Evolutionary conservation across 805 yeast genomes (phyloP), one percentile per base, ranked within the genome.

Genomic region (Metschnikowia cubensis): DNA sequence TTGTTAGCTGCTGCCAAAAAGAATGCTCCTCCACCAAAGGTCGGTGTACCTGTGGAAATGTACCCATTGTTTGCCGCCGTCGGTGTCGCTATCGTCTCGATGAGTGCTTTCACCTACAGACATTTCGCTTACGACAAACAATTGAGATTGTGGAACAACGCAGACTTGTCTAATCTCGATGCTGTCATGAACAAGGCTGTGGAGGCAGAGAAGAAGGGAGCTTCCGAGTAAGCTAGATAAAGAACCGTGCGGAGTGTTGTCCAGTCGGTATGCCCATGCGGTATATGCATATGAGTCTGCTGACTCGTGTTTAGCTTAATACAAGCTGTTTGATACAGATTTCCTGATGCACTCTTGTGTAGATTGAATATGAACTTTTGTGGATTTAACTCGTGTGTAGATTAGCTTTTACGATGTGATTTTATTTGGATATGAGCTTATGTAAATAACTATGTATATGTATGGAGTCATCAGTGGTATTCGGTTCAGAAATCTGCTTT

Each of bases 141-240:
- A 51, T 73, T 73, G 62, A 72, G 78, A 67, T 70, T 73, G 62
- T 71, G 76, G 77, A 66, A 70, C 58, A 73, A 73, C 64, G 62
- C 78, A 20, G 58, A 73, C 64, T 69, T 73, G 66, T 73, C 78
- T 34, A 63, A 52, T 48, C 69, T 73, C 59, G 76, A 73, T 56
- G 58, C 64, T 10, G 76, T 71, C 41, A 71, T 73, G 65, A 69
- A 70, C 61, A 63, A 68, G 55, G 71, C 65, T 35, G 62, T 61
- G 35, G 67, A 64, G 50, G 60, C 61, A 44, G 64, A 61, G 44
- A 52, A 52, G 51, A 21, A 36, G 15, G 43, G 55, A 31, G 34
- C 51, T 32, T 45, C 58, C 33, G 54, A 52, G 52, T 50, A 54
- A 31, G 33, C 18, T 10, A 17, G 20, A 29, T 20, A 18, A 33